Evolutionary conservation across 495 filamentous ascomycete species (phyloP), one percentile per base, ranked within the genome.

Genomic region (Neurospora sp.): DNA sequence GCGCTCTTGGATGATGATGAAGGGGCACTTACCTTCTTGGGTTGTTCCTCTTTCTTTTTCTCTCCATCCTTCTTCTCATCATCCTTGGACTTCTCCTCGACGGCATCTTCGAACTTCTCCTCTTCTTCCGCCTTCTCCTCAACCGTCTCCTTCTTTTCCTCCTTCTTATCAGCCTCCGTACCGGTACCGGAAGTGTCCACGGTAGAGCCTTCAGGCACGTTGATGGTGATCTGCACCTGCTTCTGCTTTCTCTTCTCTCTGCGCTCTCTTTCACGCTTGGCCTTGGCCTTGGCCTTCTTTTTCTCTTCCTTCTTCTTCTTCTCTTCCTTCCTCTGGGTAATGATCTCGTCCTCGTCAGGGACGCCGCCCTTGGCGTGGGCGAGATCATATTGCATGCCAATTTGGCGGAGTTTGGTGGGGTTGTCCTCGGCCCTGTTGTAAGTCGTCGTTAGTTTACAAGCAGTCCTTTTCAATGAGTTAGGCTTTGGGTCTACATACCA

Each of bases 321-420:
- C n/a, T 76, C 72, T 49, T 77, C 80, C 79, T 76, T 83, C 78
- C 79, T 79, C 74, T 75, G 72, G 39, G 38, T 84, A 73, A 88
- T 84, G 85, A 94, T 85, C 79, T 89, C 88, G 78, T 88, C 89
- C 54, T 86, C 82, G 77, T 93, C 91, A 39, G 85, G 85, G 77
- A 88, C 91, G 74, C 94, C 91, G 85, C 90, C 78, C 88, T 91
- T 23, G 10, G 89, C 89, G 74, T 93, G 89, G 8, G 92, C 91
- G 4, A 93, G 84, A 76, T 93, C 91, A 72, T 93, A 93, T 20
- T 88, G 89, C 69, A 91, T 86, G 20, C 91, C 92, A 18, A 92
- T 87, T 75, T 91, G 88, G 1, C 93, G 87, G 7, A 95, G 85
- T 78, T 95, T 95, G 71, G 91, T 88, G 16, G 91, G 89, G 54